These are phyloP conservation scores for Pseudisothecium myosuroides DNA, from an alignment of 225 moss, liverwort and hornwort species.

Conservation along the genomic window DNA sequence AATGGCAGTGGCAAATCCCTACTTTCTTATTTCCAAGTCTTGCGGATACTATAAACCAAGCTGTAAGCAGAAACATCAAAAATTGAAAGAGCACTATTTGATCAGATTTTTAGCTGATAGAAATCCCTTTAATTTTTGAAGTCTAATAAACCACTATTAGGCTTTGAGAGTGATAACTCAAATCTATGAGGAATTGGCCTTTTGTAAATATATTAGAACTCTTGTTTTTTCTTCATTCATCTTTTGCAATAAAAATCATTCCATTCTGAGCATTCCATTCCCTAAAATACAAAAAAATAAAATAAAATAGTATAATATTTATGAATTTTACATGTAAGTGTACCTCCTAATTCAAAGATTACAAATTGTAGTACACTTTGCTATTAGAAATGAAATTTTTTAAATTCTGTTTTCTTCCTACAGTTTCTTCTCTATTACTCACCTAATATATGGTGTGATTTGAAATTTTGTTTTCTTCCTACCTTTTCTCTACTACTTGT, in stretches of 20 bases:
- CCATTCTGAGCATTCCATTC: background rate
- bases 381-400: background rate
- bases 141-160: background rate
- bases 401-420: background rate
- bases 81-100: too few species aligned
- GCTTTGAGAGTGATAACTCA: background rate
- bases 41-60: too few species aligned
- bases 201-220: background rate
- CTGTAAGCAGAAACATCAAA: background rate
- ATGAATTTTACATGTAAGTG: background rate
- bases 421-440: background rate
- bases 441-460: background rate
- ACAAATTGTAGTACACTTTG: background rate
- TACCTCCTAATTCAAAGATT: background rate
- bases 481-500: background rate
- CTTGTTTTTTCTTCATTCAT: background rate
- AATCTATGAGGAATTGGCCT: background rate
- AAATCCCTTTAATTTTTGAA: background rate
- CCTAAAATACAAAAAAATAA: background rate
- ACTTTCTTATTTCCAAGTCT: background rate
- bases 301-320: background rate
- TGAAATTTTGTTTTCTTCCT: background rate
- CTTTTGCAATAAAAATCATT: background rate
- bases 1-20: rapidly evolving
- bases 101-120: background rate